Evolutionary conservation across 2,329 filamentous ascomycete genomes (phyloP).

Genomic region (Aspergillus udagawae): DNA sequence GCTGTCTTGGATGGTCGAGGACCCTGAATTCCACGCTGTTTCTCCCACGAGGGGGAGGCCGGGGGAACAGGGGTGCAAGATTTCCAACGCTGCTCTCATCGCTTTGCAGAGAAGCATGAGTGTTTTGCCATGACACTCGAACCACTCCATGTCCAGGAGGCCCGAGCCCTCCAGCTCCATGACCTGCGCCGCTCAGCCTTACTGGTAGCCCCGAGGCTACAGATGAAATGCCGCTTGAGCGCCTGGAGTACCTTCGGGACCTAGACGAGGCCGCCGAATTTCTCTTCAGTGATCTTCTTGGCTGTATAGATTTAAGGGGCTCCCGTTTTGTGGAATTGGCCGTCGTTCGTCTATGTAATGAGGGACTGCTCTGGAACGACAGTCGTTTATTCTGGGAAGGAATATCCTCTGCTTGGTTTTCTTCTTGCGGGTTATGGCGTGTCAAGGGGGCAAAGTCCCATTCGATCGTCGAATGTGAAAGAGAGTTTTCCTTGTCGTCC

Average conservation of each 20-base stretch:
- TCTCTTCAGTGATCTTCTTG: conserved; percentile 32
- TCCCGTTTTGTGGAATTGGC: conserved; percentile 30
- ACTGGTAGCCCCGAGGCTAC: conserved; percentile 35
- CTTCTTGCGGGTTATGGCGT: conserved; percentile 18
- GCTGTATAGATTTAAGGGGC: conserved; percentile 33
- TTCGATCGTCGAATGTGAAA: conserved; percentile 27
- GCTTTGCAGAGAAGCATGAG: conserved; percentile 29
- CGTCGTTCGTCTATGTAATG: conserved; percentile 25
- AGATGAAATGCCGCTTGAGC: conserved; percentile 36
- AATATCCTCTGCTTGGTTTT: conserved; percentile 16
- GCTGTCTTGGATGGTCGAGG: conserved; percentile 20
- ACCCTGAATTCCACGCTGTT: conserved; percentile 21
- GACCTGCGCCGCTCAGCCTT: conserved; percentile 40
- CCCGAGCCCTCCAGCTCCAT: conserved; percentile 39
- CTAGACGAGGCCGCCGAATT: conserved; percentile 33
- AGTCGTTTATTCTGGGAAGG: conserved; percentile 23
- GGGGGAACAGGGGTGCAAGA: conserved; percentile 34
- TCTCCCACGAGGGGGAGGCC: conserved; percentile 26
- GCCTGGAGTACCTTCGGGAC: conserved; percentile 34
- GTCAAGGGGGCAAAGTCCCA: conserved; percentile 25
- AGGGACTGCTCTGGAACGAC: conserved; percentile 27
- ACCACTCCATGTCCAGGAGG: conserved; percentile 32
- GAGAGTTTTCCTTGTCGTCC: conserved; percentile 21
- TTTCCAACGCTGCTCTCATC: conserved; percentile 35
- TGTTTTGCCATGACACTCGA: conserved; percentile 37